A percentile compares a stretch with the other conserved stretches of the same genome.
Conservation (phyloP, 805 yeast species). For the Candida sakaeoensis region DNA sequence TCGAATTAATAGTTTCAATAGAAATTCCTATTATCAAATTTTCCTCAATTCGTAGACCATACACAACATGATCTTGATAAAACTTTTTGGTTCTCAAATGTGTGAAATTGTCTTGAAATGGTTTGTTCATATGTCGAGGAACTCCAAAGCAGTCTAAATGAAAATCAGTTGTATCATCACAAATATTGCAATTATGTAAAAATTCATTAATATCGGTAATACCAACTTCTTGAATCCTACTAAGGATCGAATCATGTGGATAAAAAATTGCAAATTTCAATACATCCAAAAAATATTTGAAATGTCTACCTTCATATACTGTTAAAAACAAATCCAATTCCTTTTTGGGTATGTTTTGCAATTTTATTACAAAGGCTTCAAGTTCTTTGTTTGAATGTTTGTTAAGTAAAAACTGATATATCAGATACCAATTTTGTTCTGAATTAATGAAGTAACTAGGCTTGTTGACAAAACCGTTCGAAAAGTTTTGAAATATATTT, state of each 20-base stretch:
- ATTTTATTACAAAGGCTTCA: conserved; percentile 13
- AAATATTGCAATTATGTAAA: conserved; percentile 19
- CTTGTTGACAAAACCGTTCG: conserved; percentile 5
- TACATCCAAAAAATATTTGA: conserved; percentile 20
- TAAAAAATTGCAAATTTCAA: conserved; percentile 28
- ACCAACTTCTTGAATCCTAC: conserved; percentile 9
- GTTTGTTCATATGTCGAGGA: too few relatives aligned
- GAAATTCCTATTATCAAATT: conserved; percentile 29
- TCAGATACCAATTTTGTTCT: conserved; percentile 10
- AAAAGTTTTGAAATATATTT: conserved; percentile 15
- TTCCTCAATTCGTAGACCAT: conserved; percentile 22
- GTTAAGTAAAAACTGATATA: conserved; percentile 9
- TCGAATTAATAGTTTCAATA: conserved; percentile 30
- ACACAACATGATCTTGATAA: conserved; percentile 28
- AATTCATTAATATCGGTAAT: conserved; percentile 11
- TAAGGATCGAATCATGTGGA: conserved; percentile 25
- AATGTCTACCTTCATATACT: conserved; percentile 30
- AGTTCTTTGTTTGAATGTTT: not conserved
- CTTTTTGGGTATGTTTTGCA: conserved; percentile 21
- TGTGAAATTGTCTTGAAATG: conserved; percentile 24
- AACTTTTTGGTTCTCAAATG: conserved; percentile 26
- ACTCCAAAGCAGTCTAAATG: not conserved
- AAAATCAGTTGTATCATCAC: conserved; percentile 15
- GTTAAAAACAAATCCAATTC: conserved; percentile 24
- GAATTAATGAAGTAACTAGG: conserved; percentile 24